Percentiles rank a stretch among this genome's conserved stretches.
phyloP scores from a whole-genome alignment of 1,139 yeast species.

The Lodderomyces oxycetoniae region DNA sequence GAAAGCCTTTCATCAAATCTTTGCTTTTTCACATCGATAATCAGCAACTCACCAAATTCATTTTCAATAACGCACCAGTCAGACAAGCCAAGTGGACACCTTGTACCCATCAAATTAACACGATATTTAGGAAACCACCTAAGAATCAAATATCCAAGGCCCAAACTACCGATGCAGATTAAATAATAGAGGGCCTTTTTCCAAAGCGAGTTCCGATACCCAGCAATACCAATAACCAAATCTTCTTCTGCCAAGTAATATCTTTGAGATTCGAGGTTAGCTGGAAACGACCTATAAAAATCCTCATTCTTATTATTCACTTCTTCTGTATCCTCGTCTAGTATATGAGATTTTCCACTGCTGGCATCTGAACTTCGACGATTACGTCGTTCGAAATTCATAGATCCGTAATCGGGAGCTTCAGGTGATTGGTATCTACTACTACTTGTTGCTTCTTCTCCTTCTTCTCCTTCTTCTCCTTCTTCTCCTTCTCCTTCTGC shows the following conservation, averaged over 20 bases:
- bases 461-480: not conserved
- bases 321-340: conserved; percentile 14
- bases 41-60: conserved; percentile 80
- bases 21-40: conserved; percentile 49
- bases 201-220: conserved; percentile 55
- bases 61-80: conserved; percentile 95
- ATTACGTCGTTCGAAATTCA: conserved; percentile 26
- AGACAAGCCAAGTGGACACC: conserved; percentile 68
- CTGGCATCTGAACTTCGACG: conserved; percentile 27
- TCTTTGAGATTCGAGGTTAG: conserved; percentile 57
- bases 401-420: conserved; percentile 37
- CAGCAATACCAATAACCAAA: conserved; percentile 89
- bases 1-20: conserved; percentile 72
- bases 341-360: conserved; percentile 19
- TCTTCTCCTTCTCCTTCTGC: conserved; percentile 17
- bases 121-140: conserved; percentile 85
- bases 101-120: conserved; percentile 61
- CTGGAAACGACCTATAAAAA: conserved; percentile 39
- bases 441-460: not conserved
- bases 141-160: conserved; percentile 65
- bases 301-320: conserved; percentile 29
- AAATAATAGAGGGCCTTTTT: conserved; percentile 48
- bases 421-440: conserved; percentile 13
- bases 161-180: conserved; percentile 57
- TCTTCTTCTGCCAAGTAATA: conserved; percentile 95